Evolutionary conservation across 2,329 filamentous ascomycete genomes (phyloP).

Genomic region (Ilyonectria destructans): DNA sequence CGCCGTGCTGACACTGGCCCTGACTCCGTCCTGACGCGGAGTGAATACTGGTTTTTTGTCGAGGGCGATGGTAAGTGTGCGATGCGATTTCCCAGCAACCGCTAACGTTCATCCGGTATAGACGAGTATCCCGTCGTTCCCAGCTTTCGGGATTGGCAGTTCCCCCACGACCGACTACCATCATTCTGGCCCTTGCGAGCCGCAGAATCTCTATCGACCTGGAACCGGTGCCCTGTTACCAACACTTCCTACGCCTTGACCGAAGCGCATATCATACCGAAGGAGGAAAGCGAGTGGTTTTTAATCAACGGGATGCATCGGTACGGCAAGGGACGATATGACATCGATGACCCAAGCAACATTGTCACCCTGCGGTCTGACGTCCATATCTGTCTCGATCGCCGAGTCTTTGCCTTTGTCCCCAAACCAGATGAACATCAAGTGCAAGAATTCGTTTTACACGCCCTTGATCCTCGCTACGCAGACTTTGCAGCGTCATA

Average conservation of each 20-base stretch:
- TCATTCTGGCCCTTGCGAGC: constrained; percentile 31
- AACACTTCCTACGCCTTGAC: constrained; percentile 43
- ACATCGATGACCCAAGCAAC: constrained; percentile 12
- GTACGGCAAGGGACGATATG: constrained; percentile 38
- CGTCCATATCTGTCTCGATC: constrained; percentile 41
- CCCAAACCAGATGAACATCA: constrained; percentile 2
- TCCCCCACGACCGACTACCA: constrained; percentile 37
- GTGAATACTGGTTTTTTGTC: constrained; percentile 13
- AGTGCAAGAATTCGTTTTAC: constrained; percentile 6
- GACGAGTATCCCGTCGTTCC: constrained; percentile 37
- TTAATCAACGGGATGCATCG: constrained; percentile 41
- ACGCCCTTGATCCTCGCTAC: neutral
- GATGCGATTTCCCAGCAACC: neutral
- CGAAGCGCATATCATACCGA: constrained; percentile 37
- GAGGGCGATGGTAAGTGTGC: constrained; percentile 3
- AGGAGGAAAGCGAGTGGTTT: constrained; percentile 41
- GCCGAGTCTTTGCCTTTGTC: constrained; percentile 26
- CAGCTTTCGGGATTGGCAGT: constrained; percentile 41
- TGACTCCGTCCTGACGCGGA: neutral
- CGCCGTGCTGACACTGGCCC: neutral
- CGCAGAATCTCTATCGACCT: neutral
- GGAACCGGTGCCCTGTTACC: constrained; percentile 37
- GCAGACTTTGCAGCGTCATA: constrained; percentile 2
- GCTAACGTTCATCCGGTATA: constrained; percentile 1
- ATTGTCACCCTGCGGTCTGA: constrained; percentile 38